Evolutionary conservation across 163 green algal species (phyloP).

Genomic region (Trebouxiophyceae sp.): DNA sequence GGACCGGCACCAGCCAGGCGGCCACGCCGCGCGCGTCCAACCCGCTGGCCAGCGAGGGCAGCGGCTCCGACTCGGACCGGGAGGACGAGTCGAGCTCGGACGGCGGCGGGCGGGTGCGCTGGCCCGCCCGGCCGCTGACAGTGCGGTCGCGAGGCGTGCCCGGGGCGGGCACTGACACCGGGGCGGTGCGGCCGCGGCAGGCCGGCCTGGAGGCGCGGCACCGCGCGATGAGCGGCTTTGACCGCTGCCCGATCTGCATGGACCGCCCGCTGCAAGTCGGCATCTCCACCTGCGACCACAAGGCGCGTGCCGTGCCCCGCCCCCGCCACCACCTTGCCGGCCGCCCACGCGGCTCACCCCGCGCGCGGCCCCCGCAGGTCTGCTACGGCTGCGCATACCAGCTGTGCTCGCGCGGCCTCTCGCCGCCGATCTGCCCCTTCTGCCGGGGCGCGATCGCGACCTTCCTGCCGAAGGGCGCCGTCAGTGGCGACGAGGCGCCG

Average conservation of each 20-base stretch:
- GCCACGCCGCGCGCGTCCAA: too few species aligned
- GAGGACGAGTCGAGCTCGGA: too few species aligned
- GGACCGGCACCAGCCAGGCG: too few species aligned
- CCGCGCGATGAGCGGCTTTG: too few species aligned
- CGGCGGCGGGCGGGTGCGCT: too few species aligned
- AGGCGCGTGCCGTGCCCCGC: background rate
- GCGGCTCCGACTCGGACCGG: too few species aligned
- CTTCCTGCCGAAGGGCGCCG: background rate
- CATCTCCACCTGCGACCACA: background rate
- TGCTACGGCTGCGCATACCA: conserved; percentile 26
- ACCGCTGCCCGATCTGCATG: conserved; percentile 28
- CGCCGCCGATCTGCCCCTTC: conserved; percentile 24
- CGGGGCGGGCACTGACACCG: too few species aligned
- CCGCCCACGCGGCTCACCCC: background rate
- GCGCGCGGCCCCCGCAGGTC: conserved; percentile 2
- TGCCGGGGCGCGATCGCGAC: conserved; percentile 18
- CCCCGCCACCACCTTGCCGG: background rate
- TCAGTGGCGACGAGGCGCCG: background rate
- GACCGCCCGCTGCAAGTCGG: conserved; percentile 10
- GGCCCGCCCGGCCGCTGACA: too few species aligned
- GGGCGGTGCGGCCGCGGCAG: too few species aligned
- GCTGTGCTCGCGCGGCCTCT: conserved; percentile 26
- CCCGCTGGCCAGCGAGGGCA: too few species aligned
- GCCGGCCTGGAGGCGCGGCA: too few species aligned
- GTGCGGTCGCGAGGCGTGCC: too few species aligned